phyloP scores from a whole-genome alignment of 192 early-diverging fungal genomes.

The Rhizoclosmatium globosum region DNA sequence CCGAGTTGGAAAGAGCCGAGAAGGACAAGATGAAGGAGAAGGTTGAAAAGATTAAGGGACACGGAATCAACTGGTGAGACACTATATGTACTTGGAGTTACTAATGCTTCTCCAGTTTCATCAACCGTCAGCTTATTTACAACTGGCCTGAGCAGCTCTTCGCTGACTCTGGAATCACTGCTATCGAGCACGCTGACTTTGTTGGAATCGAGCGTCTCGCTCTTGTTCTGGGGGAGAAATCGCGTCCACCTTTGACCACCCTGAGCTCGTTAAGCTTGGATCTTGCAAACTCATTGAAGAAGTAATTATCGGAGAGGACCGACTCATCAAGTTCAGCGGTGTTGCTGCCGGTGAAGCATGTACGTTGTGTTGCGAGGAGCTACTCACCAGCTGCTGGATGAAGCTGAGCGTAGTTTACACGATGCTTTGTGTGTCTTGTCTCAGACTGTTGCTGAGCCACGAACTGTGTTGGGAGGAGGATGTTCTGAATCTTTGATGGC shows the following conservation, averaged over 20 bases:
- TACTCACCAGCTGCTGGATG: constrained; percentile 93
- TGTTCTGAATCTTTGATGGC: constrained; percentile 98
- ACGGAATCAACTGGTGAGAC: constrained; percentile 89
- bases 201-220: constrained; percentile 97
- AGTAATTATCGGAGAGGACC: constrained; percentile 98
- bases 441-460: constrained; percentile 93
- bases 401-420: constrained; percentile 96
- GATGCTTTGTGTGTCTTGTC: constrained; percentile 96
- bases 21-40: constrained; percentile 98
- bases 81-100: background rate
- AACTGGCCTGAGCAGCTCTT: constrained; percentile 99
- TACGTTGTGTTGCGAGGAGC: constrained; percentile 96
- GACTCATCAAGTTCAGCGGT: constrained; percentile 96
- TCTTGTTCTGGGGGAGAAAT: constrained; percentile 99
- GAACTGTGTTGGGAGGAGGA: constrained; percentile 94
- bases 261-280: constrained; percentile 94
- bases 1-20: constrained; percentile 98
- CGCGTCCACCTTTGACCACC: constrained; percentile 97
- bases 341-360: constrained; percentile 96
- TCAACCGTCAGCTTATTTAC: constrained; percentile 99
- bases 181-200: constrained; percentile 99
- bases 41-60: constrained; percentile 97
- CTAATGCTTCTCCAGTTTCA: constrained; percentile 66
- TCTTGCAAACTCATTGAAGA: constrained; percentile 97
- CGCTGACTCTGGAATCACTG: constrained; percentile 95